Evolutionary conservation across 2,329 filamentous ascomycete genomes (phyloP), one percentile per base, ranked within the genome.

Genomic region (Chrysoporthe cubensis): DNA sequence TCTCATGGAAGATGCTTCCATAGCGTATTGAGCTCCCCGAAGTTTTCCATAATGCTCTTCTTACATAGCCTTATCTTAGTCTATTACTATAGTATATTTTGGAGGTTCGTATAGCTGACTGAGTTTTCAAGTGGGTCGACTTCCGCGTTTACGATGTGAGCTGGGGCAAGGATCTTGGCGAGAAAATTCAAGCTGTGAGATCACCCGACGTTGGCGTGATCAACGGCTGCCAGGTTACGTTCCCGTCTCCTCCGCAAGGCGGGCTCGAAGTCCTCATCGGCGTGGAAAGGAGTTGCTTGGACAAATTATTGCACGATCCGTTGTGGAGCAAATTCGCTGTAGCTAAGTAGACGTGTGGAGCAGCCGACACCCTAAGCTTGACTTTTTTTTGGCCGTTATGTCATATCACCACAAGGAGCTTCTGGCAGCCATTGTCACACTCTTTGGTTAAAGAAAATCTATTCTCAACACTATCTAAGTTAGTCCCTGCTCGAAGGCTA

Each of bases 241-340:
- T 79, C 2, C 77, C 76, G 8, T 65, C 71, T 56, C 65, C 78
- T 7, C 76, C 74, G 4, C 71, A 76, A 32, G 76, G 76, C 16
- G 76, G 76, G 1, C 75, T 78, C 63, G 77, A 78, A 62, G 67
- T 78, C n/a, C 52, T 78, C 18, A 72, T 78, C 6, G 76, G 76
- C 1, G 75, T 78, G 4, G 76, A 78, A 62, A 69, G 66, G 14
- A 75, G 68, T 58, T 74, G 68, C 37, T 66, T 77, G 63, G 68
- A 74, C 14, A 69, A 69, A 34, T 70, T 79, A 26, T 46, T 76
- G 64, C 65, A 69, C 37, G 76, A 79, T 40, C 76, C 75, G 0
- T 59, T 77, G 37, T 68, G 76, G 70, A 73, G 66, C 8, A 78
- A 75, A 66, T 65, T 43, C 26, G 62, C 56, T 26, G 8, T 46